phyloP scores from a whole-genome alignment of 805 yeast genomes.

The Candida sphagnicola region DNA sequence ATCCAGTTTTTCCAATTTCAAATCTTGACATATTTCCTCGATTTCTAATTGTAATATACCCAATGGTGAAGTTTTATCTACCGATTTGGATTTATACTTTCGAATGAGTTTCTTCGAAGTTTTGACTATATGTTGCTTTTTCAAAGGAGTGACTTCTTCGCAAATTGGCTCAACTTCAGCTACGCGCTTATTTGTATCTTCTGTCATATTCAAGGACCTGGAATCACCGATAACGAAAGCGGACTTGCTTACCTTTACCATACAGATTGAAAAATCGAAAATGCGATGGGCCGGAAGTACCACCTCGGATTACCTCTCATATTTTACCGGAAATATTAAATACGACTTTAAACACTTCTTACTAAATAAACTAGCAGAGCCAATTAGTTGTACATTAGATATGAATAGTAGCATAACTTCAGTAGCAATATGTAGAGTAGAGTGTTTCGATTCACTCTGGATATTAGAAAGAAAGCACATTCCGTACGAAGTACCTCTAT shows the following conservation, averaged over 20 bases:
- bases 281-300: background rate
- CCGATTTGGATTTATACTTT: constrained; percentile 57
- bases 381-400: no score
- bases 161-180: constrained; percentile 2
- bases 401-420: no score
- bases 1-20: constrained; percentile 40
- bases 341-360: no score
- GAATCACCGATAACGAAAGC: no score
- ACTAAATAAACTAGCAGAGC: no score
- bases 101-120: constrained; percentile 29
- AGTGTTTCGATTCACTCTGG: no score
- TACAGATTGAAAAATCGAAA: background rate
- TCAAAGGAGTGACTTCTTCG: background rate
- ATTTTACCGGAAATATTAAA: constrained; percentile 3
- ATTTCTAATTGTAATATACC: constrained; percentile 80
- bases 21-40: constrained; percentile 45
- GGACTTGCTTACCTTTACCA: background rate
- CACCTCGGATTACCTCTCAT: background rate
- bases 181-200: constrained; percentile 5
- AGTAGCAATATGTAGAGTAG: no score
- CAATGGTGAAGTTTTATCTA: constrained; percentile 73
- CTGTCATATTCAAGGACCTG: no score
- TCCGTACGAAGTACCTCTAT: no score
- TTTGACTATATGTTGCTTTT: constrained; percentile 13
- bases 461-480: no score